These are phyloP conservation scores for Penicillium coffeae DNA, from an alignment of 495 filamentous ascomycete species.

Conservation along the genomic window DNA sequence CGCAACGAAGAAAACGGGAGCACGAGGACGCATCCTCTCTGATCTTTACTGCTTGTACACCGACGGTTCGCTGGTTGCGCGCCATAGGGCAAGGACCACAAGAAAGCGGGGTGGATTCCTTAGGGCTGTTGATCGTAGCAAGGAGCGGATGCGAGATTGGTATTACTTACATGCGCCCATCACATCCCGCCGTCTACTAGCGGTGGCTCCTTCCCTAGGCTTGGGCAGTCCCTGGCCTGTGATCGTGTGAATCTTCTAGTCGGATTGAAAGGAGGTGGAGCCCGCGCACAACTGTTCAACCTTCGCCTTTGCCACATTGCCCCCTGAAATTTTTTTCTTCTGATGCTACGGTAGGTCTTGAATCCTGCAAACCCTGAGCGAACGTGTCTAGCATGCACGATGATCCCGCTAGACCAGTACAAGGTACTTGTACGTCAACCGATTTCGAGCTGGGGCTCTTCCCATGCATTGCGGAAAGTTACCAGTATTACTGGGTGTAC, in stretches of 20 bases:
- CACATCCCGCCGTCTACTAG: not conserved
- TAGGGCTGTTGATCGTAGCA: conserved; percentile 29
- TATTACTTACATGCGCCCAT: conserved; percentile 21
- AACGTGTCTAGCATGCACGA: not conserved
- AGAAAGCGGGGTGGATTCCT: conserved; percentile 18
- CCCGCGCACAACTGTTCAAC: not conserved
- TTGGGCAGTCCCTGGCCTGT: conserved; percentile 4
- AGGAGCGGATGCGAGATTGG: conserved; percentile 29
- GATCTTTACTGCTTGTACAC: conserved; percentile 7
- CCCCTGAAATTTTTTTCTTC: not conserved
- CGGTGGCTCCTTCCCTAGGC: not conserved
- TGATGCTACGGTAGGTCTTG: not conserved
- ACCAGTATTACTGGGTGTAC: not conserved
- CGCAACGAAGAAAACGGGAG: no score
- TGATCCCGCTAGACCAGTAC: not conserved
- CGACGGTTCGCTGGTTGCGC: conserved; percentile 1
- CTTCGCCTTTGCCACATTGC: not conserved
- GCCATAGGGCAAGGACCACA: conserved; percentile 7
- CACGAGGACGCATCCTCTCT: no score
- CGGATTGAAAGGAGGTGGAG: conserved; percentile 1
- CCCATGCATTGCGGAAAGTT: not conserved
- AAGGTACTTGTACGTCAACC: not conserved
- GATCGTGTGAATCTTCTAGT: conserved; percentile 6
- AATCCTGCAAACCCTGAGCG: not conserved
- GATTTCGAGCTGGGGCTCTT: not conserved